Evolutionary conservation across 306 rosid genomes (phyloP).

Genomic region (Citrullus colocynthis): DNA sequence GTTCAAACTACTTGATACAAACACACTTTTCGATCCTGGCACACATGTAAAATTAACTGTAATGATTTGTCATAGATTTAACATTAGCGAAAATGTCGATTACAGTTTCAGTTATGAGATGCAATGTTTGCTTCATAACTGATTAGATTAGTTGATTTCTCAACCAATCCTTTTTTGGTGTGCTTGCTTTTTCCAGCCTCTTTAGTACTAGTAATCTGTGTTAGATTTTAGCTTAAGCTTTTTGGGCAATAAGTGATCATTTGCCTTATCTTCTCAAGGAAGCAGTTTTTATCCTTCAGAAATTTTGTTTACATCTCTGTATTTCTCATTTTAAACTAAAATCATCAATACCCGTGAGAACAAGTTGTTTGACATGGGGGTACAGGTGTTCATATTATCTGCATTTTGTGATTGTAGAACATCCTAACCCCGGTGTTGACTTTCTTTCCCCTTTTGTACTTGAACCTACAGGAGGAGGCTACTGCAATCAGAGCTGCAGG

Average conservation of each 20-base stretch:
- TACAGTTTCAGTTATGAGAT: neutral
- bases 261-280: neutral
- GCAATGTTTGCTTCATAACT: neutral
- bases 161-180: neutral
- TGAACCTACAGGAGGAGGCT: slow-evolving; percentile 19
- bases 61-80: no score
- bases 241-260: neutral
- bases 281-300: neutral
- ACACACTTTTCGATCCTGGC: neutral
- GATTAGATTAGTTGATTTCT: neutral
- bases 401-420: neutral
- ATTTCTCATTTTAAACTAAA: neutral
- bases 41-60: no score
- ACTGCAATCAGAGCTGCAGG: slow-evolving; percentile 22
- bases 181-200: neutral
- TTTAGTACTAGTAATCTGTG: neutral
- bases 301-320: neutral
- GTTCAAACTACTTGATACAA: neutral
- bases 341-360: neutral
- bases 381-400: neutral
- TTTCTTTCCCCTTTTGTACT: neutral
- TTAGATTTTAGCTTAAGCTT: neutral
- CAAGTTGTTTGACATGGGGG: neutral
- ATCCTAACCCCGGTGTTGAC: neutral
- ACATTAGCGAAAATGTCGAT: neutral